phyloP scores from a whole-genome alignment of 768 basidiomycete genomes.

The Boletus bicolor region DNA sequence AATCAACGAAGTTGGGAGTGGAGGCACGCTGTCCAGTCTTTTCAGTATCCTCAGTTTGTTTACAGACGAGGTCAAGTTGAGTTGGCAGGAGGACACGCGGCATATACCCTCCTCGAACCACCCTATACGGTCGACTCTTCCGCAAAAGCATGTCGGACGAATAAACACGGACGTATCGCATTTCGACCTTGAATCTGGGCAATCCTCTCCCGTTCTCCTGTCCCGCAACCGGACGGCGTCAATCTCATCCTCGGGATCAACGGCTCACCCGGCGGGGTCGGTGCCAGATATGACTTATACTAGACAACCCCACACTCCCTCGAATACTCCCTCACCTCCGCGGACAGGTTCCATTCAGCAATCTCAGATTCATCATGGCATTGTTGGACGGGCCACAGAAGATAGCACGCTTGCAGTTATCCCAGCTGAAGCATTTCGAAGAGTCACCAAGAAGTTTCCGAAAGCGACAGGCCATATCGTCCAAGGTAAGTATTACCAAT shows the following conservation, averaged over 20 bases:
- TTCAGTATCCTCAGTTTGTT: slow-evolving; percentile 97
- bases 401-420: slow-evolving; percentile 98
- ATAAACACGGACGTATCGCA: slow-evolving; percentile 66
- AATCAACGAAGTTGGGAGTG: slow-evolving; percentile 92
- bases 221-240: slow-evolving; percentile 49
- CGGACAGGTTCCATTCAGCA: slow-evolving; percentile 25
- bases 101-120: slow-evolving; percentile 25
- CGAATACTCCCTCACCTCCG: slow-evolving; percentile 21
- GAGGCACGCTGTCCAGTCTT: slow-evolving; percentile 91
- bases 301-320: slow-evolving; percentile 8
- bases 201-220: slow-evolving; percentile 26
- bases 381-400: slow-evolving; percentile 88
- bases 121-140: slow-evolving; percentile 17
- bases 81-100: slow-evolving; percentile 74
- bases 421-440: slow-evolving; percentile 93
- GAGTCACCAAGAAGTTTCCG: slow-evolving; percentile 93
- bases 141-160: slow-evolving; percentile 33
- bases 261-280: slow-evolving; percentile 50
- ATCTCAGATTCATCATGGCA: slow-evolving; percentile 54
- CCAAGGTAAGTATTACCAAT: slow-evolving; percentile 54
- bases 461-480: slow-evolving; percentile 97
- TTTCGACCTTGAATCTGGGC: slow-evolving; percentile 42
- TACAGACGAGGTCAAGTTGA: slow-evolving; percentile 89
- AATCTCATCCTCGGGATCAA: slow-evolving; percentile 65
- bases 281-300: slow-evolving; percentile 20